Percentiles rank a stretch among this genome's conserved stretches.
phyloP scores from a whole-genome alignment of 495 filamentous ascomycete genomes.

The Neurospora sp. region DNA sequence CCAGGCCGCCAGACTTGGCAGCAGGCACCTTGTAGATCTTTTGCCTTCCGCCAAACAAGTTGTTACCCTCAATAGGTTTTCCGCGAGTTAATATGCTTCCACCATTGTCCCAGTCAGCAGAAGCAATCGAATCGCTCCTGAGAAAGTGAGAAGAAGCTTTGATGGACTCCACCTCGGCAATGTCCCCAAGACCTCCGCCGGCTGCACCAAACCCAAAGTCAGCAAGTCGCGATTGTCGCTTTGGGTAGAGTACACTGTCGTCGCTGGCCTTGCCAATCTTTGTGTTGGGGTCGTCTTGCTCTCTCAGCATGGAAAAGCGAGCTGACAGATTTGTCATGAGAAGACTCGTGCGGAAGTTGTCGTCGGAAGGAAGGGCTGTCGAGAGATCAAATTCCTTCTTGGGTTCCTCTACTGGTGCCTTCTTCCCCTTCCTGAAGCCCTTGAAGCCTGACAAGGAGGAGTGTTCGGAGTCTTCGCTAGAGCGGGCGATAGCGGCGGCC shows the following conservation, averaged over 20 bases:
- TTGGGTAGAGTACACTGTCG: conserved; percentile 80
- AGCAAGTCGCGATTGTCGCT: conserved; percentile 62
- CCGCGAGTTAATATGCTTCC: conserved; percentile 73
- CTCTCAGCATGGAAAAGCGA: conserved; percentile 89
- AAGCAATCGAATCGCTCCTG: conserved; percentile 39
- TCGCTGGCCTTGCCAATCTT: conserved; percentile 89
- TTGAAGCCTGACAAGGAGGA: conserved; percentile 37
- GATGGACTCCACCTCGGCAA: conserved; percentile 79
- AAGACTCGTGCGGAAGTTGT: conserved; percentile 94
- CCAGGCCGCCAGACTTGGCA: conserved; percentile 41
- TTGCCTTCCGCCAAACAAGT: conserved; percentile 88
- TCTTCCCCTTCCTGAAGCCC: conserved; percentile 48
- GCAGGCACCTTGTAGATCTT: conserved; percentile 87
- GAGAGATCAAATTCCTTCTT: conserved; percentile 63
- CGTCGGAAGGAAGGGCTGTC: conserved; percentile 63
- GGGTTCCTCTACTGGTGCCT: conserved; percentile 43
- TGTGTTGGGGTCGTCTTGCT: conserved; percentile 82
- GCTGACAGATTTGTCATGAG: conserved; percentile 92
- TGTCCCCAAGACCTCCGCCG: conserved; percentile 58
- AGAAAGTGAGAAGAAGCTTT: conserved; percentile 44
- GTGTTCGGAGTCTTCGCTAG: conserved; percentile 41
- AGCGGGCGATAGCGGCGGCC: conserved; percentile 26
- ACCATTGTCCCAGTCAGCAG: conserved; percentile 52
- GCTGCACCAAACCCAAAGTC: conserved; percentile 36
- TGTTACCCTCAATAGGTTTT: conserved; percentile 85